These are phyloP conservation scores for Caryopteris hybrid DNA, from an alignment of 305 asterid species.

Conservation along the genomic window DNA sequence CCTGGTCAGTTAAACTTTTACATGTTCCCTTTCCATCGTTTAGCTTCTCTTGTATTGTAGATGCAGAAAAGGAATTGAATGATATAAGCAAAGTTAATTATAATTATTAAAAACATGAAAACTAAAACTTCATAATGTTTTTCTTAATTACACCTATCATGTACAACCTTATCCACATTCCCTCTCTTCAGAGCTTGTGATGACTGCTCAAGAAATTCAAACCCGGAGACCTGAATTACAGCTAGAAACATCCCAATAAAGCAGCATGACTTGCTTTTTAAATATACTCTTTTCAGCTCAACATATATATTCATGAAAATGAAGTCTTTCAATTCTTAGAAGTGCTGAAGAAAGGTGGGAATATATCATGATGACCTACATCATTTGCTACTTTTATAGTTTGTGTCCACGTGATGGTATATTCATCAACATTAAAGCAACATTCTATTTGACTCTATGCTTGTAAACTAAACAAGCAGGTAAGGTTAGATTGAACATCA, in stretches of 20 bases:
- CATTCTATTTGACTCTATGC: not conserved
- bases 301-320: not conserved
- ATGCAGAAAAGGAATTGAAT: not conserved
- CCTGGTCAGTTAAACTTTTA: not conserved
- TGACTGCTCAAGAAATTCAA: constrained; percentile 1
- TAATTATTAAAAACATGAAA: not conserved
- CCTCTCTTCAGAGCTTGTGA: not conserved
- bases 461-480: not conserved
- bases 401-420: not conserved
- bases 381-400: not conserved
- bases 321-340: not conserved
- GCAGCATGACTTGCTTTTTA: not conserved
- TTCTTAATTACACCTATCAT: not conserved
- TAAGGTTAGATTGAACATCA: not conserved
- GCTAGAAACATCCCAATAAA: not conserved
- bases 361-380: not conserved
- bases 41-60: not conserved
- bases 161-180: not conserved
- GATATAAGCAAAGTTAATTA: not conserved
- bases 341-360: not conserved
- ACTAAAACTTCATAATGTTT: not conserved
- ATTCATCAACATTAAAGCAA: not conserved
- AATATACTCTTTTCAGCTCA: not conserved
- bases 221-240: not conserved
- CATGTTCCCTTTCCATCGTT: not conserved